phyloP scores from a whole-genome alignment of 768 basidiomycete genomes.

The Cystobasidium tubakii region DNA sequence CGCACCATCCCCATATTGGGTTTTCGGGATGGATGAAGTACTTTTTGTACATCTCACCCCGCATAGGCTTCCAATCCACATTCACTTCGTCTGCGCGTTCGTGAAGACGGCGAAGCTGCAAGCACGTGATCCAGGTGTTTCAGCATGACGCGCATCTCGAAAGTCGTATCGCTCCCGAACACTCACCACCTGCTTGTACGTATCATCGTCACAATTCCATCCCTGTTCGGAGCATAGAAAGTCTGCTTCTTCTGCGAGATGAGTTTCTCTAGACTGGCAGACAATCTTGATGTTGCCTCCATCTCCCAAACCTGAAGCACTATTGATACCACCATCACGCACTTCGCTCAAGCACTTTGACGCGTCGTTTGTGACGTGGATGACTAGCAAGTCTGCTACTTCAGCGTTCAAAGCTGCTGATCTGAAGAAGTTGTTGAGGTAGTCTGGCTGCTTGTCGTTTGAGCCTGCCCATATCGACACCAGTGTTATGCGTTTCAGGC shows the following conservation, averaged over 20 bases:
- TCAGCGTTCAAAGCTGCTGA: slow-evolving; percentile 18
- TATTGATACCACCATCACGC: slow-evolving; percentile 4
- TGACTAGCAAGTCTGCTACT: slow-evolving; percentile 26
- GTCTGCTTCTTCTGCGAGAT: slow-evolving; percentile 19
- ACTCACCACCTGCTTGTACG: slow-evolving; percentile 22
- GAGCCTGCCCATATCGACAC: slow-evolving; percentile 14
- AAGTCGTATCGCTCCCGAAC: no score
- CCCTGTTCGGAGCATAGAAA: slow-evolving; percentile 22
- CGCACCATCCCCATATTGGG: slow-evolving; percentile 23
- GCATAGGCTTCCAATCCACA: slow-evolving; percentile 23
- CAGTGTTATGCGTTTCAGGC: slow-evolving; percentile 10
- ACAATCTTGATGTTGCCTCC: slow-evolving; percentile 28
- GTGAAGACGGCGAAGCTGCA: slow-evolving; percentile 14
- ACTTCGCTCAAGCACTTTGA: slow-evolving; percentile 16
- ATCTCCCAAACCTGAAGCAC: slow-evolving; percentile 15
- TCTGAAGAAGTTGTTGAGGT: slow-evolving; percentile 33
- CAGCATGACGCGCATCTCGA: neutral
- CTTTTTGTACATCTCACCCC: slow-evolving; percentile 27
- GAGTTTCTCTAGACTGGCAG: slow-evolving; percentile 17
- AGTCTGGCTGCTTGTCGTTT: slow-evolving; percentile 13
- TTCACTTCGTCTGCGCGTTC: slow-evolving; percentile 23
- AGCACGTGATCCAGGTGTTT: neutral
- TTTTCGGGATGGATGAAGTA: slow-evolving; percentile 33
- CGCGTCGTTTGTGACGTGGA: slow-evolving; percentile 14
- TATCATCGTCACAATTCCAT: slow-evolving; percentile 15